phyloP scores from a whole-genome alignment of 139 green algal species.

The Trebouxia sp. region DNA sequence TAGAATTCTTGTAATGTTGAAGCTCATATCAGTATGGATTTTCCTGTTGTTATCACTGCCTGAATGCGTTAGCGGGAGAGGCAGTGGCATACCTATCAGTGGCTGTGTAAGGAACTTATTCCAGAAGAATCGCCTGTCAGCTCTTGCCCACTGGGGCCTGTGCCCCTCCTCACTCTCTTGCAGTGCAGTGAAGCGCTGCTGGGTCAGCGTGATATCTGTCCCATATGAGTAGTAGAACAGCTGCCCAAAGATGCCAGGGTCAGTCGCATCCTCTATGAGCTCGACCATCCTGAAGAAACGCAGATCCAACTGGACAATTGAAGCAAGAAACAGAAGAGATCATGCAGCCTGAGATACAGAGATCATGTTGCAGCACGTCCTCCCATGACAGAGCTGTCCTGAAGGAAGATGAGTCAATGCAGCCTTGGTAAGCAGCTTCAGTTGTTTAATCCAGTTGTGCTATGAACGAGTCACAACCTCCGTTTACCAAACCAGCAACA shows the following conservation, averaged over 20 bases:
- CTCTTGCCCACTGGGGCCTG: slow-evolving; percentile 39
- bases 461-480: too few species aligned
- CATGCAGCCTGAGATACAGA: slow-evolving; percentile 11
- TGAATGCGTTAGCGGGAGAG: too few species aligned
- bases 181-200: slow-evolving; percentile 61
- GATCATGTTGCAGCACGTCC: not conserved
- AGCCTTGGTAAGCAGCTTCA: too few species aligned
- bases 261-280: slow-evolving; percentile 59
- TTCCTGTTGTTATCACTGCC: too few species aligned
- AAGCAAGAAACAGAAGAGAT: too few species aligned
- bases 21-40: too few species aligned
- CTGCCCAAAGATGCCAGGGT: slow-evolving; percentile 58
- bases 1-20: too few species aligned
- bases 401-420: too few species aligned
- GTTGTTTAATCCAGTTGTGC: too few species aligned
- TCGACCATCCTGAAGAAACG: slow-evolving; percentile 41
- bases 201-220: slow-evolving; percentile 73
- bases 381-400: not conserved
- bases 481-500: too few species aligned
- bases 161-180: slow-evolving; percentile 11
- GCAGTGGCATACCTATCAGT: slow-evolving; percentile 59
- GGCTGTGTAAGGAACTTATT: slow-evolving; percentile 64
- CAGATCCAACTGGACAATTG: not conserved
- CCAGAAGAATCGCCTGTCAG: slow-evolving; percentile 75
- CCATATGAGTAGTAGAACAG: slow-evolving; percentile 77